phyloP scores from a whole-genome alignment of 2,329 filamentous ascomycete genomes.

The Venturia pyrina region DNA sequence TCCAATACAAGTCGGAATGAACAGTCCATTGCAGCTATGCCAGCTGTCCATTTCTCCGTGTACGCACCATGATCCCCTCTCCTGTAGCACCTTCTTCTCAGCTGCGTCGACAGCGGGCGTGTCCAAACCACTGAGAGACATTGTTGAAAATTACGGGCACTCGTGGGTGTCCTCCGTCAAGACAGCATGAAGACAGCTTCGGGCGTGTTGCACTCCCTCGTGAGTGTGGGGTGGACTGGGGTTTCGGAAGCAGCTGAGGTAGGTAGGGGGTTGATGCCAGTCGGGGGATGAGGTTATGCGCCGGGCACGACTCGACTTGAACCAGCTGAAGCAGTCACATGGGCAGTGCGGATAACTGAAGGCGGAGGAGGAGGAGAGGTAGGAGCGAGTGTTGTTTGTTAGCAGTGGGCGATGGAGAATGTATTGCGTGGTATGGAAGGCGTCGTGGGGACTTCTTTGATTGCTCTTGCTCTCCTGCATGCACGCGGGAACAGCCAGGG shows the following conservation, averaged over 20 bases:
- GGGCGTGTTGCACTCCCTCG: not conserved
- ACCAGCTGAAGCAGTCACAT: not conserved
- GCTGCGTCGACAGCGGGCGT: slow-evolving; percentile 70
- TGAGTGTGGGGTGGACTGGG: not conserved
- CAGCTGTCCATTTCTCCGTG: slow-evolving; percentile 3
- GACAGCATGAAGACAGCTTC: not conserved
- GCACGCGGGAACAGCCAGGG: too few species aligned
- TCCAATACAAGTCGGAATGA: slow-evolving; percentile 14
- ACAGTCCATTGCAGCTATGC: not conserved
- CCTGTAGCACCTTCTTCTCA: slow-evolving; percentile 66
- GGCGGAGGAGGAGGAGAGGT: not conserved
- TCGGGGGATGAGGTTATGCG: not conserved
- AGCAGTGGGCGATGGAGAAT: not conserved
- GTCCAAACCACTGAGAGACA: slow-evolving; percentile 97
- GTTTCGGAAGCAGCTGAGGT: not conserved
- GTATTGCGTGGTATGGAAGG: not conserved
- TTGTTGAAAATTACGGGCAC: slow-evolving; percentile 30
- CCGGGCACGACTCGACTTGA: not conserved
- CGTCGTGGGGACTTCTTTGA: not conserved
- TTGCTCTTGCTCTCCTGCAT: not conserved
- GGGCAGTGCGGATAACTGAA: not conserved
- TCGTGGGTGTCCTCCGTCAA: not conserved
- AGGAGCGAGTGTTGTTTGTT: not conserved
- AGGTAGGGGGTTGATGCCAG: not conserved
- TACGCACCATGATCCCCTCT: slow-evolving; percentile 88